These are phyloP conservation scores for Articulospora tetracladia DNA, from an alignment of 495 filamentous ascomycete species.

Conservation along the genomic window DNA sequence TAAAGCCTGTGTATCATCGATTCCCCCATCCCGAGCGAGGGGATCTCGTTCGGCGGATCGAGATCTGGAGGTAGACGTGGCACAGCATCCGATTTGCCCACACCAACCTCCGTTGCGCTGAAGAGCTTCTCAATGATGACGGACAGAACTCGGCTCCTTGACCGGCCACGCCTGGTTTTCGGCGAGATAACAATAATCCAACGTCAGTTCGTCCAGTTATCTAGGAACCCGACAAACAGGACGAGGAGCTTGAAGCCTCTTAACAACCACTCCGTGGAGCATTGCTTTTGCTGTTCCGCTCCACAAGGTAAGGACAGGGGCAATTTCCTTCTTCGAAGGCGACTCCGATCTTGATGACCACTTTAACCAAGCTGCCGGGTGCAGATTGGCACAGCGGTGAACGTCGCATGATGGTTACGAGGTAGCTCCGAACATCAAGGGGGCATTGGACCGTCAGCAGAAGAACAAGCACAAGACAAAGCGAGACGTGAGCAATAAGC, in stretches of 20 bases:
- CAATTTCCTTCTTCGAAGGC: background rate
- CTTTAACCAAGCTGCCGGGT: constrained; percentile 14
- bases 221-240: background rate
- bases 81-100: constrained; percentile 14
- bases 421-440: background rate
- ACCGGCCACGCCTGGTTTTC: constrained; percentile 5
- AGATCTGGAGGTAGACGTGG: constrained; percentile 10
- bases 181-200: constrained; percentile 1
- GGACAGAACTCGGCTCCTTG: background rate
- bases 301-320: background rate
- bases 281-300: background rate
- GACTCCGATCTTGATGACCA: constrained; percentile 3
- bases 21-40: background rate
- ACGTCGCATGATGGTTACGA: constrained; percentile 10
- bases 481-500: background rate
- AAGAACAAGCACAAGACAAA: no score
- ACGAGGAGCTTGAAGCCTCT: background rate
- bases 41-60: background rate
- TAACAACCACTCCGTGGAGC: background rate
- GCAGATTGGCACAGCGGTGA: constrained; percentile 22
- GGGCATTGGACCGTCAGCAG: background rate
- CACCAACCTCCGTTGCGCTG: background rate
- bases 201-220: background rate
- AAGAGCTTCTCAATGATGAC: background rate
- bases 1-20: constrained; percentile 8